phyloP scores from a whole-genome alignment of 768 basidiomycete species.

The Pleurotus citrinopileatus region DNA sequence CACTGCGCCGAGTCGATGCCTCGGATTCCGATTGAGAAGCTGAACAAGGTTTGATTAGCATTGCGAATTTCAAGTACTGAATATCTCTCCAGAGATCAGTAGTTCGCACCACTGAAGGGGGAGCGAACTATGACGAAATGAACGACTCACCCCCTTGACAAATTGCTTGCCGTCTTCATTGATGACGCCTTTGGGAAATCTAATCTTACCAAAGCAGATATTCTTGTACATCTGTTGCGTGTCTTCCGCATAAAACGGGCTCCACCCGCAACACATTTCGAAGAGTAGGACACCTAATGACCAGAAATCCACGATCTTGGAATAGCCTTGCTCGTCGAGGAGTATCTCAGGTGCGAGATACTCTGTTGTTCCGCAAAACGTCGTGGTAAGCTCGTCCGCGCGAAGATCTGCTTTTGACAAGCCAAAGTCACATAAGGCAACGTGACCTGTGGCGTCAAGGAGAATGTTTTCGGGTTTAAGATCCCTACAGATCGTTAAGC shows the following conservation, averaged over 20 bases:
- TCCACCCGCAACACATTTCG: conserved; percentile 99
- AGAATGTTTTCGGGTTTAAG: conserved; percentile 99
- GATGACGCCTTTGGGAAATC: conserved; percentile 96
- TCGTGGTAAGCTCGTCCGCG: conserved; percentile 94
- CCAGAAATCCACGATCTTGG: conserved; percentile 99
- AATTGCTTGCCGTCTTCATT: conserved; percentile 98
- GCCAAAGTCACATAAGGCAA: conserved; percentile 98
- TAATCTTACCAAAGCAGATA: conserved; percentile 97
- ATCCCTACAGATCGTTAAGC: conserved; percentile 54
- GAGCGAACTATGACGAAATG: conserved; percentile 10
- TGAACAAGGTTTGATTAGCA: conserved; percentile 30
- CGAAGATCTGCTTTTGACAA: conserved; percentile 94
- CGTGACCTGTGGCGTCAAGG: conserved; percentile 96
- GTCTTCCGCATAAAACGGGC: conserved; percentile 98
- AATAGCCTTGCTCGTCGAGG: conserved; percentile 96
- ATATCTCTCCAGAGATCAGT: too few relatives aligned
- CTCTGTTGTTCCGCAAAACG: conserved; percentile 98
- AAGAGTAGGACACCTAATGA: conserved; percentile 92
- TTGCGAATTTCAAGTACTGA: not conserved
- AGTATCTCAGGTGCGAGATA: conserved; percentile 99
- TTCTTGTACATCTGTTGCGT: conserved; percentile 99
- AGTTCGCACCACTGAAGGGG: conserved; percentile 11
- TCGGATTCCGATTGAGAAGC: conserved; percentile 98
- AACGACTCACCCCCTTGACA: conserved; percentile 86
- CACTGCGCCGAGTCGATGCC: conserved; percentile 88